A percentile compares a stretch with the other conserved stretches of the same genome.
phyloP scores from a whole-genome alignment of 1,284 basidiomycete species.

The Abortiporus biennis region DNA sequence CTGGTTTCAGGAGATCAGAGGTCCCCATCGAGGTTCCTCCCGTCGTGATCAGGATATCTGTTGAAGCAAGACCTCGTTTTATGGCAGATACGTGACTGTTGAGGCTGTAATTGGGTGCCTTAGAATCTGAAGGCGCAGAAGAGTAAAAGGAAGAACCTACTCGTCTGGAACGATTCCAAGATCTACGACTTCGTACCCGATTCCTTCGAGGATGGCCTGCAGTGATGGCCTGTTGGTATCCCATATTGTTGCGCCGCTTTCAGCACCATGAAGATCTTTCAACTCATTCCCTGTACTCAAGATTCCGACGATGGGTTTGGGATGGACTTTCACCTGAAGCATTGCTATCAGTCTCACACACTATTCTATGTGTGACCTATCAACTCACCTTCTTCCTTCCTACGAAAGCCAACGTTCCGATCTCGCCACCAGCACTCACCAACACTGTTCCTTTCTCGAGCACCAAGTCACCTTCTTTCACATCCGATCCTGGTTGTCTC shows the following conservation, averaged over 20 bases:
- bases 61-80: slow-evolving; percentile 45
- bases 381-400: slow-evolving; percentile 57
- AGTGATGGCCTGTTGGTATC: slow-evolving; percentile 85
- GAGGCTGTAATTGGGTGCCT: slow-evolving; percentile 34
- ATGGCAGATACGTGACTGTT: slow-evolving; percentile 57
- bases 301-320: slow-evolving; percentile 72
- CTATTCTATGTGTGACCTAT: not conserved
- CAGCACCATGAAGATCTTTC: slow-evolving; percentile 50
- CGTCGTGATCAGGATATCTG: slow-evolving; percentile 78
- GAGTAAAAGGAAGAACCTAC: slow-evolving; percentile 30
- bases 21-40: slow-evolving; percentile 92
- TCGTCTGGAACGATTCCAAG: slow-evolving; percentile 75
- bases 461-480: slow-evolving; percentile 60
- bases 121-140: not conserved
- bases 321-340: slow-evolving; percentile 55
- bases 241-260: slow-evolving; percentile 50
- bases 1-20: slow-evolving; percentile 80
- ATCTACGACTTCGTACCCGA: slow-evolving; percentile 78
- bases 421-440: slow-evolving; percentile 68
- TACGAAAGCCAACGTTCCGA: slow-evolving; percentile 81
- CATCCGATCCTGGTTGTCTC: slow-evolving; percentile 70
- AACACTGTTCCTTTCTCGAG: slow-evolving; percentile 59
- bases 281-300: slow-evolving; percentile 86
- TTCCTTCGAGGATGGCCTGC: slow-evolving; percentile 57
- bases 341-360: not conserved